Evolutionary conservation across 2,329 filamentous ascomycete genomes (phyloP), one percentile per base, ranked within the genome.

Genomic region (Aspergillus sp.): DNA sequence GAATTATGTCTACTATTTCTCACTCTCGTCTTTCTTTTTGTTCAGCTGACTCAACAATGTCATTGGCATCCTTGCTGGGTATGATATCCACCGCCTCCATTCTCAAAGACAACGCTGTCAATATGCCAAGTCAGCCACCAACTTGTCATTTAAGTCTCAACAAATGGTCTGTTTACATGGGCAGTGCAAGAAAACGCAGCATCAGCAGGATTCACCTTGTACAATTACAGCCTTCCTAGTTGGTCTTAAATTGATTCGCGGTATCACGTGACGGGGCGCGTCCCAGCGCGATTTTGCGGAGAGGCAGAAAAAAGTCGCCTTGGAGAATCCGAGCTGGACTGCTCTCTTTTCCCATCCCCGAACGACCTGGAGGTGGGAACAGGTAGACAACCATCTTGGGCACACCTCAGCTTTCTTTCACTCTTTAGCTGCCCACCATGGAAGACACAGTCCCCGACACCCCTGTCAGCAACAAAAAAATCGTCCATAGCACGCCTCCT

Each of bases 381-480:
- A 37, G 17, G 20, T 30, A 19, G 12, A 37, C 34, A 37, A n/a
- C 27, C 19, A 17, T 30, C 37, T 13, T 19, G 22, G 34, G 37
- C 19, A 20, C 39, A 20, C 49, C n/a, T 24, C 33, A 19, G 20
- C 12, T 39, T 17, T n/a, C 24, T 22, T 49, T 44, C 44, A 42
- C 17, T 17, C 22, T 39, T 22, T 12, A 19, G 6, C 17, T 20
- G 19, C 20, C 45, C 46, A 61, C 17, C 41, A 78, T 79, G 75
- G 68, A 74, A 42, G 73, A 77, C 47, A 68, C 68, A 15, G 70
- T 78, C 15, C 73, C 70, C 33, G 74, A 76, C 59, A 79, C 77
- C 27, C 77, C 78, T 7, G 59, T 71, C 58, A 61, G 66, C 67
- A 62, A 75, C 69, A 71, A 65, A 64, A 68, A 69, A 62, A 61